These are phyloP conservation scores for Leucaena leucocephala DNA, from an alignment of 306 rosid species.

Conservation along the genomic window DNA sequence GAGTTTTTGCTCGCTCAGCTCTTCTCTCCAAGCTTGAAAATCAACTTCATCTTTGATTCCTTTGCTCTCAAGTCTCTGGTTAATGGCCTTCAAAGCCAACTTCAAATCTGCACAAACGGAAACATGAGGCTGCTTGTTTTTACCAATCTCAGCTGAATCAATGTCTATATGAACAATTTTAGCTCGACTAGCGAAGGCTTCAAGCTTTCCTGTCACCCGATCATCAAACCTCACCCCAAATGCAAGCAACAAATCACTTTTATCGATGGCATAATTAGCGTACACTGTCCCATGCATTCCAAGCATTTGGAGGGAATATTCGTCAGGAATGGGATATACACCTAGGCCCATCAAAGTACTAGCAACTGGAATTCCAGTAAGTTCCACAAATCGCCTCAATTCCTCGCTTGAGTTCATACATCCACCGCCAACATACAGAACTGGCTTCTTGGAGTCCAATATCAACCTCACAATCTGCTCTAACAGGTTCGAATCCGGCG, in stretches of 20 bases:
- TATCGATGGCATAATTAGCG: constrained; percentile 90
- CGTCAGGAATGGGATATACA: too few relatives aligned
- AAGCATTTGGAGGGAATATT: too few relatives aligned
- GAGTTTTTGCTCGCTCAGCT: constrained; percentile 67
- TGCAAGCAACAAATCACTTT: constrained; percentile 69
- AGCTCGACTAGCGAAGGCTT: constrained; percentile 86
- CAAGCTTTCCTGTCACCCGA: constrained; percentile 84
- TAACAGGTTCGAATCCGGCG: constrained; percentile 42
- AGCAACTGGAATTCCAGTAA: constrained; percentile 76
- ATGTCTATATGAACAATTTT: constrained; percentile 92
- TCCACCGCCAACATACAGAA: constrained; percentile 85
- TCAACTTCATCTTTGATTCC: constrained; percentile 39
- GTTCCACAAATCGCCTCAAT: constrained; percentile 60
- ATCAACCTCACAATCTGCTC: constrained; percentile 73
- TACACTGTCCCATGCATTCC: constrained; percentile 90
- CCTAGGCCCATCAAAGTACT: constrained; percentile 93
- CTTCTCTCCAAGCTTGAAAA: constrained; percentile 76
- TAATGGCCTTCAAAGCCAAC: constrained; percentile 69
- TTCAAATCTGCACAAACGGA: constrained; percentile 78
- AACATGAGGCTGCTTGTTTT: constrained; percentile 90
- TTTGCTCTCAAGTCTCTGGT: constrained; percentile 50
- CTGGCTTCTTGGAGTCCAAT: constrained; percentile 70
- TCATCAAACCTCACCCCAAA: constrained; percentile 95
- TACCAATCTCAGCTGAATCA: constrained; percentile 89
- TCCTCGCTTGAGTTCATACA: constrained; percentile 80